phyloP scores from a whole-genome alignment of 257 asterid genomes.

The Solanum gandarillasii region DNA sequence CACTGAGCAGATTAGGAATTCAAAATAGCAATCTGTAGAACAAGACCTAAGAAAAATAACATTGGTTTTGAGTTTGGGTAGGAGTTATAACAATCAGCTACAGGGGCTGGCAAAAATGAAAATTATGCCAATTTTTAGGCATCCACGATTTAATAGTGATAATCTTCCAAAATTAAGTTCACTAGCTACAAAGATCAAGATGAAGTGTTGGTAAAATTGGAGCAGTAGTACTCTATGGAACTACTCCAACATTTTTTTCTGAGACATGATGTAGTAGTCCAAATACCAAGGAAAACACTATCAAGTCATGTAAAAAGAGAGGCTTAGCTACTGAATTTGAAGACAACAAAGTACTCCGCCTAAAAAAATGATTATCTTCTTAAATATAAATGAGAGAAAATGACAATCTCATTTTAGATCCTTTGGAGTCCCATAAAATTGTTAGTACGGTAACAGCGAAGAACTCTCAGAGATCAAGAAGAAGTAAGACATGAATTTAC shows the following conservation, averaged over 20 bases:
- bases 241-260: not conserved
- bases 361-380: not conserved
- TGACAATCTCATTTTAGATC: not conserved
- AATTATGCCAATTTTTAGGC: not conserved
- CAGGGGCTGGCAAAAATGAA: not conserved
- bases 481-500: slow-evolving; percentile 23
- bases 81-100: not conserved
- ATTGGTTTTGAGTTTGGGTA: not conserved
- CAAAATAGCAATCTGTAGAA: not conserved
- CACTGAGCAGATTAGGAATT: not conserved
- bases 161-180: not conserved
- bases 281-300: not conserved
- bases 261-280: not conserved
- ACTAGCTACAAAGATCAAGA: not conserved
- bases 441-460: not conserved
- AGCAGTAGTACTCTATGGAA: not conserved
- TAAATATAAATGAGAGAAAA: not conserved
- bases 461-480: not conserved
- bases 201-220: not conserved
- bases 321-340: not conserved
- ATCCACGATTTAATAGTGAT: not conserved
- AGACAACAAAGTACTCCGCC: not conserved
- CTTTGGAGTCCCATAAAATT: not conserved
- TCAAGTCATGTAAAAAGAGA: not conserved
- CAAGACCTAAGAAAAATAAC: not conserved